Evolutionary conservation across 225 moss, liverwort and hornwort genomes (phyloP), one percentile per base, ranked within the genome.

Genomic region (Physcomitrellopsis africana): DNA sequence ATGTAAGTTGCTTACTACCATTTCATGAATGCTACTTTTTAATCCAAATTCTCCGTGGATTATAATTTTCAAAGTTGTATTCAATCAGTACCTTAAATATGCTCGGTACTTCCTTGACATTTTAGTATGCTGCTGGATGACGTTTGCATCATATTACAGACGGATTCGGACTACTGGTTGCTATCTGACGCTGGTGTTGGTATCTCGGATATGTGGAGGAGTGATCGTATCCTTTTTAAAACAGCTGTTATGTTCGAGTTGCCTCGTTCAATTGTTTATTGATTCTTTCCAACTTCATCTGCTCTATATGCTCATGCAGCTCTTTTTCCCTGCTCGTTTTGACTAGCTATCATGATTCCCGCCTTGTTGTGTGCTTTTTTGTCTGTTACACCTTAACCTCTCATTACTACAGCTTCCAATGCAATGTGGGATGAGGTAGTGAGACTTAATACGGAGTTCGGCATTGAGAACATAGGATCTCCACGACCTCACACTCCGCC

Each of bases 121-220:
- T 42, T 41, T 51, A 15, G 57, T 9, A 11, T 64, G 64, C n/a
- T 63, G 24, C 7, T 23, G 63, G 63, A 53, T 60, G 59, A 46
- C 37, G 75, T 16, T 58, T 46, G 59, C 47, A 7, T 48, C 22
- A 9, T 23, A 47, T 63, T 75, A 72, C 91, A 93, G 91, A 80
- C 84, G 10, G 91, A 93, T 26, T 75, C 90, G 41, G 90, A 93
- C 77, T 93, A 91, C 68, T 91, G 91, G 89, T 78, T 93, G 81
- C 83, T 93, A 15, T 91, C 91, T 12, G 93, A 93, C 73, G 81
- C 87, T 37, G 89, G 89, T 46, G 93, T 93, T 60, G 89, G 91
- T 52, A 84, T 91, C 67, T 89, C 91, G 8, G 93, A 93, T 49
- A 91, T 93, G 93, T 93, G 93, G 93, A 86, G 86, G 67, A 89